Base-by-base conservation (phyloP, 1,139 yeast genomes). In the Debaryomyces psychrophilus region DNA sequence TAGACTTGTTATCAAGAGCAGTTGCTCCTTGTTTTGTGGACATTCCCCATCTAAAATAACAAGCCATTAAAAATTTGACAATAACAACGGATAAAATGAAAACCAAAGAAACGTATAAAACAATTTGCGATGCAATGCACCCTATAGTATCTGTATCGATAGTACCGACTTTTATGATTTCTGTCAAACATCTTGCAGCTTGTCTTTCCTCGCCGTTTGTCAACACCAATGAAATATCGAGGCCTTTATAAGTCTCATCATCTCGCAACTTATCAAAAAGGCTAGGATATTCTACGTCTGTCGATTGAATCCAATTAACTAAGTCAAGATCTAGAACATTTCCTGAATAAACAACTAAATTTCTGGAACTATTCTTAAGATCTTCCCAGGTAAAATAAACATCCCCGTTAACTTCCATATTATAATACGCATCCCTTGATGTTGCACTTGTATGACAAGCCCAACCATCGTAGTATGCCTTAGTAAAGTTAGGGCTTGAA, bases 341-440 rank as follows among this genome's bases (percentile, higher is more conserved):
- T 15, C 98, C 98, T 37, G 92, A 85, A 67, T 85, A 90, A 4
- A 90, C 97, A 26, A 90, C 85, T 61, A 93, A 76, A 54, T 86
- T 85, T 65, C 96, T 77, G 5, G 86, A 65, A n/a, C 82, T 66
- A 61, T 87, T 85, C 45, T 68, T 76, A 48, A 93, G 76, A 58
- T 88, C 95, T 43, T 87, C 89, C 99, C 99, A 93, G 7, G 93
- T 83, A 67, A 86, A 93, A 61, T 79, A 90, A 6, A 93, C 87
- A 53, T 87, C 93, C 25, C 95, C 96, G 33, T 76, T 68, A 20
- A 76, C 78, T 37, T 81, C 68, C 59, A 89, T 70, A 34, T 61
- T 57, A 65, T 88, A 93, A 58, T 81, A 89, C 2, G 84, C 78
- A 2, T 77, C 64, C 61, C 98, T 81, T 1, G 96, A 93, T 1